Conservation (phyloP, 306 rosid genomes). For the Acacia crassicarpa region DNA sequence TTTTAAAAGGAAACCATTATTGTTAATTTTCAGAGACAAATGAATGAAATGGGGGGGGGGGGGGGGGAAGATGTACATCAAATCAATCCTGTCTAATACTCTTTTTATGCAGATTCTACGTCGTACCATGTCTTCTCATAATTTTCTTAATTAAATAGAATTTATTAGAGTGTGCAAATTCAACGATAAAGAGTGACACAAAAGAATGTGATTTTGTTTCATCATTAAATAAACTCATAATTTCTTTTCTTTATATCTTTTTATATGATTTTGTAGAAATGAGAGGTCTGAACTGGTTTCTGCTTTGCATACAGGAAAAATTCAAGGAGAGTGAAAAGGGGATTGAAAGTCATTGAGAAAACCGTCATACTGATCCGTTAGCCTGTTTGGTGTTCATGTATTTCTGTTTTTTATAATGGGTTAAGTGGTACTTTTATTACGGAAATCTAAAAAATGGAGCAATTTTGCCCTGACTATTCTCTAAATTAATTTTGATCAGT, state of each 20-base stretch:
- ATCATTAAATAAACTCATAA: no score
- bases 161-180: no score
- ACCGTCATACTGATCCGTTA: not conserved
- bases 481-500: no score
- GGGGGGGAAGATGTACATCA: not conserved
- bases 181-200: no score
- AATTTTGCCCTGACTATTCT: no score
- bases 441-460: no score
- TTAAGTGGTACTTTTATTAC: accelerated
- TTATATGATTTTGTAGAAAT: no score
- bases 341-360: not conserved
- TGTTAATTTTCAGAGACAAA: not conserved
- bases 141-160: not conserved
- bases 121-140: not conserved
- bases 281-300: no score
- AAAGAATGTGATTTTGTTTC: no score
- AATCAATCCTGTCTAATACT: not conserved
- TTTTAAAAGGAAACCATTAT: not conserved
- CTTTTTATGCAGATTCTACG: not conserved
- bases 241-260: no score
- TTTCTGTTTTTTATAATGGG: not conserved
- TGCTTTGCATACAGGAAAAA: not conserved
- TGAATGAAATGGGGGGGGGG: not conserved
- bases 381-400: not conserved
- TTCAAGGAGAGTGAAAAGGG: not conserved